A percentile compares a stretch with the other conserved stretches of the same genome.
These are phyloP conservation scores for Senna siamea DNA, from an alignment of 306 rosid genomes.

Conservation along the genomic window DNA sequence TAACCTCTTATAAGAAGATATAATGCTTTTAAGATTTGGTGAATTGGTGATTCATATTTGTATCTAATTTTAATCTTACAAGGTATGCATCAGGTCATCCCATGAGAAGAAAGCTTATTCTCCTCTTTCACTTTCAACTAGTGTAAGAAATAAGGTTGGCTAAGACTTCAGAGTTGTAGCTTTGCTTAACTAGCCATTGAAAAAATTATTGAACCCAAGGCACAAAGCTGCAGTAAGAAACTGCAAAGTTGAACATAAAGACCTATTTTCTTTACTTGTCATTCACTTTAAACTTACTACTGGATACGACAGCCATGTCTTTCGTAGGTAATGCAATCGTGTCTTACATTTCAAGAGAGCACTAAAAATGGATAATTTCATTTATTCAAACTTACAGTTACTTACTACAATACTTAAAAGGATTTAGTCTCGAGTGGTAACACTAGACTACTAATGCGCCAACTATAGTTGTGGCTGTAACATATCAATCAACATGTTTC, in stretches of 20 bases:
- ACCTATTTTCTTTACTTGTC: neutral
- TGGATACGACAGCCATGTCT: conserved; percentile 1
- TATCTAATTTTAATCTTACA: neutral
- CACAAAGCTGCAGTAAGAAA: too few species aligned
- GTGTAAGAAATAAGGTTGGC: neutral
- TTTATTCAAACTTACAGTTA: neutral
- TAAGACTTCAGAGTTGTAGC: neutral
- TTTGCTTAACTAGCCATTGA: neutral
- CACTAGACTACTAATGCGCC: neutral
- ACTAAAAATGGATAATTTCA: neutral
- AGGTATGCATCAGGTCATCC: neutral
- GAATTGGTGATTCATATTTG: too few species aligned
- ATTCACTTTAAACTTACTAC: neutral
- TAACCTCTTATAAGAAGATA: neutral
- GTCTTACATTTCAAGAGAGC: too few species aligned
- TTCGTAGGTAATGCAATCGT: neutral
- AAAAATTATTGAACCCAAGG: too few species aligned
- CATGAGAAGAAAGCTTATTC: neutral
- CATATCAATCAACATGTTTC: neutral
- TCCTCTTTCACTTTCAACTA: neutral
- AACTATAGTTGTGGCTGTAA: too few species aligned
- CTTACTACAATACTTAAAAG: too few species aligned
- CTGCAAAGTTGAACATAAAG: too few species aligned
- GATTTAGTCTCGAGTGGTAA: too few species aligned
- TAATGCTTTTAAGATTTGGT: neutral